phyloP scores from a whole-genome alignment of 768 basidiomycete species.

The Lentinula sp. region DNA sequence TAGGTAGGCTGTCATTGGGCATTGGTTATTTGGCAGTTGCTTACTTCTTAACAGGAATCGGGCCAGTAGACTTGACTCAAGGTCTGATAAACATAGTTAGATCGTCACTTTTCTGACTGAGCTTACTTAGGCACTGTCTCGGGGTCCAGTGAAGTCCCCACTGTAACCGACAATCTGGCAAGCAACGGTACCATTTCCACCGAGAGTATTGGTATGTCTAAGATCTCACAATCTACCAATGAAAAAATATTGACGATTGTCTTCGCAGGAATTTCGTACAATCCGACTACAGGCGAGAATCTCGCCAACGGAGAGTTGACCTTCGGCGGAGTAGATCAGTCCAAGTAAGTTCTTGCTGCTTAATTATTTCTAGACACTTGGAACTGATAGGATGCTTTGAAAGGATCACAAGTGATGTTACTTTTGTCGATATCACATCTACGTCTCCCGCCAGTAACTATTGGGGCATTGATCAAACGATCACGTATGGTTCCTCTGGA shows the following conservation, averaged over 20 bases:
- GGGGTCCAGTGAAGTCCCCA: conserved; percentile 33
- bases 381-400: neutral
- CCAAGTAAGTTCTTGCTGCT: conserved; percentile 28
- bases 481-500: conserved; percentile 25
- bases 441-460: conserved; percentile 42
- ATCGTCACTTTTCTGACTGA: neutral
- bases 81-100: conserved; percentile 7
- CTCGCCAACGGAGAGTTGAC: conserved; percentile 47
- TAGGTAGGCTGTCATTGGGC: conserved; percentile 27
- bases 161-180: conserved; percentile 54
- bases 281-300: conserved; percentile 32
- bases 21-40: neutral
- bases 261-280: conserved; percentile 37
- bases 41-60: conserved; percentile 26
- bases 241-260: conserved; percentile 7
- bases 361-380: conserved; percentile 1
- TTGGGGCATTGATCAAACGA: conserved; percentile 37
- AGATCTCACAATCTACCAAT: neutral
- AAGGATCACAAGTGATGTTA: conserved; percentile 27
- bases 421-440: conserved; percentile 33
- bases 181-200: conserved; percentile 36
- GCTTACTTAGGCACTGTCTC: conserved; percentile 28
- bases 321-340: conserved; percentile 45
- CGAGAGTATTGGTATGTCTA: conserved; percentile 38
- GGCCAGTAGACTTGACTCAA: conserved; percentile 43